Evolutionary conservation across 352 stramenopile species (phyloP).

Genomic region (Phytophthora sojae): DNA sequence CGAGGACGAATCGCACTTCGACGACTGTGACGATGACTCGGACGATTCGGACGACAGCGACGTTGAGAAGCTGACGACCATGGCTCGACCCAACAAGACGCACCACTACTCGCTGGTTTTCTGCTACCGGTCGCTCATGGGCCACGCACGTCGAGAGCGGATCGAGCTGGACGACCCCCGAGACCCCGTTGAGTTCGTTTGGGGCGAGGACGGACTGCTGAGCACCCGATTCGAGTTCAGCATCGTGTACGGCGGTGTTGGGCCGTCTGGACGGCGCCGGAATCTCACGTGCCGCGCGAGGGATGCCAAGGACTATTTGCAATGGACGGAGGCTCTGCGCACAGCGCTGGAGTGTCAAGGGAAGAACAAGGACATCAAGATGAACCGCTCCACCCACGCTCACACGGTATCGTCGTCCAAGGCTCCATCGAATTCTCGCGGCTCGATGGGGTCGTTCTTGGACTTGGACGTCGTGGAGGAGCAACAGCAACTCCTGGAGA

Average conservation of each 20-base stretch:
- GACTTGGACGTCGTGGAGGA: slow-evolving; percentile 23
- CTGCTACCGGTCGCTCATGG: slow-evolving; percentile 40
- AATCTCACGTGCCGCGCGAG: slow-evolving; percentile 35
- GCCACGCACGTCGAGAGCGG: slow-evolving; percentile 32
- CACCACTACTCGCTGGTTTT: slow-evolving; percentile 44
- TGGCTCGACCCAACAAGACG: slow-evolving; percentile 31
- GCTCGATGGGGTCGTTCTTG: slow-evolving; percentile 22
- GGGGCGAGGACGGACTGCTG: slow-evolving; percentile 34
- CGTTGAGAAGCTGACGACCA: slow-evolving; percentile 35
- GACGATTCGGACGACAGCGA: slow-evolving; percentile 34
- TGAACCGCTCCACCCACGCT: slow-evolving; percentile 19
- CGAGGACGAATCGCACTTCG: slow-evolving; percentile 33
- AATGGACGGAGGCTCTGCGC: slow-evolving; percentile 39
- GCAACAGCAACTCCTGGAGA: slow-evolving; percentile 28
- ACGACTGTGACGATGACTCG: slow-evolving; percentile 33
- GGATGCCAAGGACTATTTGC: slow-evolving; percentile 42
- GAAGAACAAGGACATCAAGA: slow-evolving; percentile 21
- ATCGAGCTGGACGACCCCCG: slow-evolving; percentile 33
- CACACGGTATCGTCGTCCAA: slow-evolving; percentile 30
- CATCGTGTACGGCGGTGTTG: slow-evolving; percentile 29
- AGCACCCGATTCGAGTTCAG: slow-evolving; percentile 48
- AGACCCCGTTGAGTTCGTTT: slow-evolving; percentile 29
- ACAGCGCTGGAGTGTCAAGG: slow-evolving; percentile 24
- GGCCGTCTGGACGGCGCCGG: slow-evolving; percentile 19
- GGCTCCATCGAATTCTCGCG: slow-evolving; percentile 21